Percentiles rank a stretch among this genome's conserved stretches.
These are phyloP conservation scores for Claviceps lovelessii DNA, from an alignment of 2,329 filamentous ascomycete species.

Conservation along the genomic window DNA sequence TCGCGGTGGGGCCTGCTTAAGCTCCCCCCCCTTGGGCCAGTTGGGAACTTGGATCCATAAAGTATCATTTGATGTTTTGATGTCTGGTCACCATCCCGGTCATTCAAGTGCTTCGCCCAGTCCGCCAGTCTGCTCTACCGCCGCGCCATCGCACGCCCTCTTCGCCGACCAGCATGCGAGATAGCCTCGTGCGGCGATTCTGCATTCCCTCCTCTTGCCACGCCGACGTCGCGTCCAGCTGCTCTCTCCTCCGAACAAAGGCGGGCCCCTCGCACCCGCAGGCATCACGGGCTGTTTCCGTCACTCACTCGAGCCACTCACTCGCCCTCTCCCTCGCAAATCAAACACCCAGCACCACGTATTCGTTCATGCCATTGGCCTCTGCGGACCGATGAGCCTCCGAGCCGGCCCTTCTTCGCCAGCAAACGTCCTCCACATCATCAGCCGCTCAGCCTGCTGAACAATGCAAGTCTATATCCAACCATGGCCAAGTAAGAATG, in stretches of 20 bases:
- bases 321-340: too few relatives aligned
- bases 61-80: too few relatives aligned
- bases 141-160: background rate
- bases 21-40: too few relatives aligned
- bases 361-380: conserved; percentile 3
- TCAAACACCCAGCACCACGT: background rate
- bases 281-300: background rate
- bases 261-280: background rate
- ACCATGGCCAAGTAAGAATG: background rate
- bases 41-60: too few relatives aligned
- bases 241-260: too few relatives aligned
- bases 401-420: background rate
- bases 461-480: background rate
- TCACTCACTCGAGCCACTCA: too few relatives aligned
- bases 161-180: background rate
- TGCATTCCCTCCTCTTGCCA: background rate
- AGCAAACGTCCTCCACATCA: background rate
- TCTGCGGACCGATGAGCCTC: conserved; percentile 7
- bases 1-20: too few relatives aligned
- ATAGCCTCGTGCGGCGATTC: background rate
- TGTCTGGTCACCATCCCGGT: too few relatives aligned
- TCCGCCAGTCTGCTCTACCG: too few relatives aligned
- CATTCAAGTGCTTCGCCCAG: too few relatives aligned
- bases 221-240: background rate
- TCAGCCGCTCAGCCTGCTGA: background rate